Conservation (phyloP, 2,329 filamentous ascomycete species). For the Diaporthe batatas region DNA sequence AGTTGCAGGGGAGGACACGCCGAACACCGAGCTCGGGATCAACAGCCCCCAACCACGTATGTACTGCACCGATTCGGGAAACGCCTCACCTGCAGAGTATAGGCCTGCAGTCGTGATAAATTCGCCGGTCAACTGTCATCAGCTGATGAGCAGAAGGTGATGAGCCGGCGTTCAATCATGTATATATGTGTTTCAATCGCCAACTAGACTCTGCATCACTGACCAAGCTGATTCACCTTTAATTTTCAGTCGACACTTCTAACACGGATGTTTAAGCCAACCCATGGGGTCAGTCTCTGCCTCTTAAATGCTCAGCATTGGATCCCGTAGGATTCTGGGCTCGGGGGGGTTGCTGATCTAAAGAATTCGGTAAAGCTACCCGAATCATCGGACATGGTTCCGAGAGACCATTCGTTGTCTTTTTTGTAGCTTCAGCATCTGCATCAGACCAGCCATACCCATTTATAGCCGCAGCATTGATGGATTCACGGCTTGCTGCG, state of each 20-base stretch:
- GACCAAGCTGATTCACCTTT: not conserved
- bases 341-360: not conserved
- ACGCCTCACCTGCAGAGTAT: not conserved
- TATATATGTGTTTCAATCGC: not conserved
- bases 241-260: not conserved
- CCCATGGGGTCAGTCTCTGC: too few species aligned
- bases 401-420: not conserved
- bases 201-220: not conserved
- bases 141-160: not conserved
- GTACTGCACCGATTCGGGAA: not conserved
- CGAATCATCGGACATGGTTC: not conserved
- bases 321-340: not conserved
- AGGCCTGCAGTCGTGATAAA: not conserved
- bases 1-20: conserved; percentile 10
- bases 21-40: conserved; percentile 27
- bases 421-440: not conserved
- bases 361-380: not conserved
- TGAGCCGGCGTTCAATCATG: not conserved
- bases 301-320: not conserved
- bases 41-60: conserved; percentile 4
- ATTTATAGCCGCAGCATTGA: not conserved
- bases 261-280: not conserved
- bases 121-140: not conserved
- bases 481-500: not conserved
- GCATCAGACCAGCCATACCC: not conserved